These are phyloP conservation scores for Citrullus mucosospermus DNA, from an alignment of 306 rosid species.

Conservation along the genomic window DNA sequence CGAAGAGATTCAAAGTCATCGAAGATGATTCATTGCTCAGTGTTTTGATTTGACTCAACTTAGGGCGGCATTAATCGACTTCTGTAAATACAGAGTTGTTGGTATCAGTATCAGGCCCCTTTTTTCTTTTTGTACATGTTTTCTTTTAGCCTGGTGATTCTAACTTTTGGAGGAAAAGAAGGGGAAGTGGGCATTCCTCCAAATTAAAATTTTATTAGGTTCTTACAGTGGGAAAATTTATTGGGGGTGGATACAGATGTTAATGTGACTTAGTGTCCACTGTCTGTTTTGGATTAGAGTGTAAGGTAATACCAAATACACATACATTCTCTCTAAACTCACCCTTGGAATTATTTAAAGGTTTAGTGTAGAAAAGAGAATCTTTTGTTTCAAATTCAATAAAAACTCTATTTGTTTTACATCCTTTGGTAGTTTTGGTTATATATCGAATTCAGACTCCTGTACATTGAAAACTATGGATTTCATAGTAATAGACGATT, in stretches of 20 bases:
- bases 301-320: neutral
- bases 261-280: neutral
- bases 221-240: neutral
- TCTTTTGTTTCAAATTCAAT: conserved; percentile 1
- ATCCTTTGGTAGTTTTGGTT: neutral
- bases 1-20: conserved; percentile 52
- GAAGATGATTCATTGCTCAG: conserved; percentile 35
- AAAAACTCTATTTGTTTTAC: neutral
- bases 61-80: conserved; percentile 12
- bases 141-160: conserved; percentile 30
- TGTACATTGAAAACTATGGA: neutral
- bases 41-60: conserved; percentile 23
- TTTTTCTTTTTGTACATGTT: conserved; percentile 17
- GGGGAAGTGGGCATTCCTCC: neutral
- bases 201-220: neutral
- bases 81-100: conserved; percentile 42
- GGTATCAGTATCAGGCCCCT: conserved; percentile 22
- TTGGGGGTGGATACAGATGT: conserved; percentile 4
- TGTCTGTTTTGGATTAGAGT: conserved; percentile 6
- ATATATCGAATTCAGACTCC: neutral
- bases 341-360: neutral
- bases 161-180: conserved; percentile 13
- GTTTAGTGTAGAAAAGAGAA: conserved; percentile 2
- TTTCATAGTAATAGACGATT: neutral
- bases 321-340: neutral